These are phyloP conservation scores for Podila clonocystis DNA, from an alignment of 192 early-diverging fungal genomes.

Conservation along the genomic window DNA sequence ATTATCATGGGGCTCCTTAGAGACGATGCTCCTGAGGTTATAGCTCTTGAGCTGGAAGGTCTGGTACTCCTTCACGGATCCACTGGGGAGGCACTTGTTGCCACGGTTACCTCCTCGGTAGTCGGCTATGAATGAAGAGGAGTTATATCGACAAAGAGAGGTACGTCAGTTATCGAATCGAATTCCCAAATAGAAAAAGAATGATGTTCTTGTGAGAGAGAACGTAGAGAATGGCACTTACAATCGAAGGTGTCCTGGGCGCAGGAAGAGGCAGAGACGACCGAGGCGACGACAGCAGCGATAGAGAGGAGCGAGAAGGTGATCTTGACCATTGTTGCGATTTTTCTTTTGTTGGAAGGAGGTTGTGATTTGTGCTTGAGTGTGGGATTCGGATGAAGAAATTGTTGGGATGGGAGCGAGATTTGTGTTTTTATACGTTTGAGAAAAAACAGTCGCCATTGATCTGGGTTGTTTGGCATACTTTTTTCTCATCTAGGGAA, in stretches of 20 bases:
- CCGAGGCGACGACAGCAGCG: slow-evolving; percentile 17
- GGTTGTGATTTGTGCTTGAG: slow-evolving; percentile 6
- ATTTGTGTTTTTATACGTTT: slow-evolving; percentile 6
- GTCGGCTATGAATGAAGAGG: not conserved
- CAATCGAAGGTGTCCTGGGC: slow-evolving; percentile 2
- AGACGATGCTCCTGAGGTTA: slow-evolving; percentile 3
- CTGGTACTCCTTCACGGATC: slow-evolving; percentile 13
- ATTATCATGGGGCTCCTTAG: not conserved
- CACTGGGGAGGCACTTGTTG: too few relatives aligned
- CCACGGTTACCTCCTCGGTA: not conserved
- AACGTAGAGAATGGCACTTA: not conserved
- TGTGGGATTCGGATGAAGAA: slow-evolving; percentile 7
- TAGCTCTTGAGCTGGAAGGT: slow-evolving; percentile 7
- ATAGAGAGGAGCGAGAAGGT: slow-evolving; percentile 9
- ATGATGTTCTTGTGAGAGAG: not conserved
- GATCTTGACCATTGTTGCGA: slow-evolving; percentile 21
- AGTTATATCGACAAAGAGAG: not conserved
- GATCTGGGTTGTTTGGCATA: not conserved
- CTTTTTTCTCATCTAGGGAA: slow-evolving; percentile 5
- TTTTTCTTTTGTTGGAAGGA: slow-evolving; percentile 1
- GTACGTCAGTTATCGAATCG: not conserved
- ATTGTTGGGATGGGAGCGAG: not conserved
- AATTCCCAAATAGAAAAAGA: not conserved
- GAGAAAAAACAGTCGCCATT: not conserved
- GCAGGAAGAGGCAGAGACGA: slow-evolving; percentile 8